Evolutionary conservation across 2,329 filamentous ascomycete species (phyloP), one percentile per base, ranked within the genome.

Genomic region (Leptographium lundbergii): DNA sequence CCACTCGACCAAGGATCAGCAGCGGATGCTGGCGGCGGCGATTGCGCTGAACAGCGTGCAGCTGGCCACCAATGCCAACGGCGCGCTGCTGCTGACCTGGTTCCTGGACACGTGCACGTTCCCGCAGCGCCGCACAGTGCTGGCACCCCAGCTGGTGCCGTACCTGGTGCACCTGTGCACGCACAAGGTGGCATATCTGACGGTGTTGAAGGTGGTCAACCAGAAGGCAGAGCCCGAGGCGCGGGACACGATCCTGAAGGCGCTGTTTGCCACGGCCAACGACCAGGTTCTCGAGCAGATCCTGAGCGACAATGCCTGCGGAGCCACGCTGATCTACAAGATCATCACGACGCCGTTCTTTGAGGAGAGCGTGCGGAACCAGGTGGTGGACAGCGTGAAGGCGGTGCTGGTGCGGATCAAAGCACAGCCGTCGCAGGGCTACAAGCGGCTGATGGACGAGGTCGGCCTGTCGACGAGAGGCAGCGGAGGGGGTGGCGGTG

Each of bases 391-490:
- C 67, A 96, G 91, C 60, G 89, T 99, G 57, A 90, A 92, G 68
- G 89, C 85, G 66, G 91, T 97, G 47, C 80, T 99, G 39, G 74
- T 92, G 39, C 87, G 88, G 67, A 86, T 97, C 72, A 96, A 96
- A 75, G 92, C 91, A 6, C 89, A 95, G 67, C 90, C 94, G 19
- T 88, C 86, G 62, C 94, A 97, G 74, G 94, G 94, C 57, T 99
- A 99, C 77, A 99, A 97, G 79, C 87, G 94, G 57, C 76, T 99
- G 61, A 99, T 99, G 94, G 94, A 99, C 67, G 94, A 99, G 70
- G 94, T 99, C 65, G 91, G 92, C 61, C 75, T 99, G 45, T 95
- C 92, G 6, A 87, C 84, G 32, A 67, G 72, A 39, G 69, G 66
- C 59, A 67, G 68, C 52, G 69, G 72, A 42, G 70, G 74, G 13